Evolutionary conservation across 441 rosid genomes (phyloP).

Genomic region (Pelargonium fulgidum): DNA sequence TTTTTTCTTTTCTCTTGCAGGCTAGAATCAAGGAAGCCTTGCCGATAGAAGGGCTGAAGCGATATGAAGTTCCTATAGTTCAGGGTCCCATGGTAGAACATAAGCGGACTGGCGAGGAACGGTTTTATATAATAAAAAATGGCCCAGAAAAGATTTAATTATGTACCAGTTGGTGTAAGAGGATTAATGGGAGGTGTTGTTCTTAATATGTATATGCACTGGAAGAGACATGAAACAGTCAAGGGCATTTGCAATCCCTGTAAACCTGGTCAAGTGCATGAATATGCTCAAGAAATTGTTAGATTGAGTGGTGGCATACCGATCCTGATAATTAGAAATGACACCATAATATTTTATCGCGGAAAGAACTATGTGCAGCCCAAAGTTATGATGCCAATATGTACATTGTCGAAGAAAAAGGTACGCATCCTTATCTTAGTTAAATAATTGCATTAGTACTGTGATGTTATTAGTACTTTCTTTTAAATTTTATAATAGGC

Average conservation of each 20-base stretch:
- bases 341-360: conserved; percentile 70
- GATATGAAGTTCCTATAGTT: conserved; percentile 67
- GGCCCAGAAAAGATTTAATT: conserved; percentile 79
- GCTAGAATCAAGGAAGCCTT: conserved; percentile 79
- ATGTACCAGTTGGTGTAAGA: conserved; percentile 67
- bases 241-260: conserved; percentile 77
- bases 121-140: conserved; percentile 70
- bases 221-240: conserved; percentile 89
- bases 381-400: conserved; percentile 80
- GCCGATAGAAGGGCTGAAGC: conserved; percentile 67
- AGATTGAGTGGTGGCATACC: conserved; percentile 88
- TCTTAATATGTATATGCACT: conserved; percentile 87
- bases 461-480: neutral
- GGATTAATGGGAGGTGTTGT: conserved; percentile 87
- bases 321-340: conserved; percentile 60
- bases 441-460: neutral
- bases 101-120: conserved; percentile 76
- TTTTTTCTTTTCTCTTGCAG: conserved; percentile 30
- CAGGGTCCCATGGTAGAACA: conserved; percentile 79
- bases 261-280: conserved; percentile 73
- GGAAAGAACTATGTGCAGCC: conserved; percentile 93
- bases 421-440: conserved; percentile 24
- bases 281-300: conserved; percentile 64
- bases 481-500: neutral
- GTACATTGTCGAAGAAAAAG: conserved; percentile 80